Evolutionary conservation across 2,329 filamentous ascomycete species (phyloP).

Genomic region (Zymoseptoria crescenta): DNA sequence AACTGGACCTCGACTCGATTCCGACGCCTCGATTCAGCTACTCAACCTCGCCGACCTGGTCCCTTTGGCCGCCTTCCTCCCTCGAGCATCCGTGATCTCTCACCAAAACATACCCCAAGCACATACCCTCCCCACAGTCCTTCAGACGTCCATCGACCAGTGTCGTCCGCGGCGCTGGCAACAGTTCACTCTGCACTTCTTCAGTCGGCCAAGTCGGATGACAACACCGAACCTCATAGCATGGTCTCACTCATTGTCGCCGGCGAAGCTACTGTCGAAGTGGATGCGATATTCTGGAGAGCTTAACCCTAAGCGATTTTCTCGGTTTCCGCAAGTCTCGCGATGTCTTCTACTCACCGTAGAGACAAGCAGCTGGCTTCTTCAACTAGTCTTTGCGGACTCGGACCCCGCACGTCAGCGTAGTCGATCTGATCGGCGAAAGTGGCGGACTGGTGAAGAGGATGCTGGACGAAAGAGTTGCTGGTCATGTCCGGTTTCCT

Average conservation of each 20-base stretch:
- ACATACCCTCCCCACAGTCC: constrained; percentile 72
- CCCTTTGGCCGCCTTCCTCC: constrained; percentile 7
- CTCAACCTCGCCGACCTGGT: constrained; percentile 16
- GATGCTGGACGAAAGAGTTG: constrained; percentile 25
- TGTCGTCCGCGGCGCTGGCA: constrained; percentile 40
- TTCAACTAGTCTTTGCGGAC: constrained; percentile 51
- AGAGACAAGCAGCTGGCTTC: constrained; percentile 59
- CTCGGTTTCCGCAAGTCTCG: constrained; percentile 53
- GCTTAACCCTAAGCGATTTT: constrained; percentile 88
- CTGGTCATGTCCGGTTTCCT: constrained; percentile 27
- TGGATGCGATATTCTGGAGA: constrained; percentile 46
- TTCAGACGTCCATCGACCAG: constrained; percentile 63
- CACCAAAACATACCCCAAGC: constrained; percentile 44
- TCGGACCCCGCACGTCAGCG: constrained; percentile 8
- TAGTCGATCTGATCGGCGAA: constrained; percentile 2
- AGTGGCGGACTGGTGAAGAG: constrained; percentile 8
- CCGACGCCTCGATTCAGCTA: constrained; percentile 7
- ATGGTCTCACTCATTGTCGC: constrained; percentile 46
- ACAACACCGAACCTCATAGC: constrained; percentile 43
- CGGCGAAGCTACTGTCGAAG: constrained; percentile 23
- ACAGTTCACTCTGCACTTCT: constrained; percentile 26
- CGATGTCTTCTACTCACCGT: constrained; percentile 26
- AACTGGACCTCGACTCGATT: constrained; percentile 9
- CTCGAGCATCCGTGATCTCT: constrained; percentile 20
- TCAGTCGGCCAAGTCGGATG: constrained; percentile 5